phyloP scores from a whole-genome alignment of 225 moss, liverwort and hornwort genomes.

The Marchantia paleacea region DNA sequence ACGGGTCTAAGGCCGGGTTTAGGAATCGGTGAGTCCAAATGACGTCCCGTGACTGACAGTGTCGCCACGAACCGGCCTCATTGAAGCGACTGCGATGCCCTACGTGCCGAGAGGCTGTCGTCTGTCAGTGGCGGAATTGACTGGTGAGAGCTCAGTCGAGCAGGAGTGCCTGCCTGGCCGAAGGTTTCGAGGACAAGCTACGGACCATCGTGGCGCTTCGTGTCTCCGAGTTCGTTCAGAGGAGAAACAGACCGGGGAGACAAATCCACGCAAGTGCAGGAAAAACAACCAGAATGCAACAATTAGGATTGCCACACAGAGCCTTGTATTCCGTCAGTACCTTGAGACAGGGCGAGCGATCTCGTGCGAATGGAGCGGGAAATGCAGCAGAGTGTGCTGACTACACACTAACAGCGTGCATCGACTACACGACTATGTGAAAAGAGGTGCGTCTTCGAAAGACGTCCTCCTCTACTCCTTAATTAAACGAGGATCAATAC shows the following conservation, averaged over 20 bases:
- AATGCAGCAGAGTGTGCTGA: neutral
- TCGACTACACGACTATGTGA: neutral
- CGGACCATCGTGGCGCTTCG: no score
- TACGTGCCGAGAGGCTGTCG: no score
- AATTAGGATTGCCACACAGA: neutral
- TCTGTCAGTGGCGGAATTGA: no score
- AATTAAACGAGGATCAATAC: neutral
- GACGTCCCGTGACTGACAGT: no score
- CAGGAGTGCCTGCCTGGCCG: no score
- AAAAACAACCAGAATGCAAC: neutral
- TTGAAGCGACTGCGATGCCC: no score
- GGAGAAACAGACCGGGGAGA: neutral
- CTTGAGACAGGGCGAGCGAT: neutral
- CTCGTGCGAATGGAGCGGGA: neutral
- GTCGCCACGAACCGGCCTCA: no score
- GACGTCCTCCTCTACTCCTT: neutral
- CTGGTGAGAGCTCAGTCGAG: no score
- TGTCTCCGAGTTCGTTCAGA: no score
- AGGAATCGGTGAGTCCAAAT: no score
- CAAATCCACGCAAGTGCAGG: neutral
- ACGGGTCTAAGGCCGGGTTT: no score
- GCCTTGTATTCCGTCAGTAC: neutral
- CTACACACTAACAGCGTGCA: neutral
- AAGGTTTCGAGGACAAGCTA: no score
- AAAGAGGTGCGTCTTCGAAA: neutral